Evolutionary conservation across 176 grass and related monocot genomes (phyloP), one percentile per base, ranked within the genome.

Genomic region (Hordeum marinum): DNA sequence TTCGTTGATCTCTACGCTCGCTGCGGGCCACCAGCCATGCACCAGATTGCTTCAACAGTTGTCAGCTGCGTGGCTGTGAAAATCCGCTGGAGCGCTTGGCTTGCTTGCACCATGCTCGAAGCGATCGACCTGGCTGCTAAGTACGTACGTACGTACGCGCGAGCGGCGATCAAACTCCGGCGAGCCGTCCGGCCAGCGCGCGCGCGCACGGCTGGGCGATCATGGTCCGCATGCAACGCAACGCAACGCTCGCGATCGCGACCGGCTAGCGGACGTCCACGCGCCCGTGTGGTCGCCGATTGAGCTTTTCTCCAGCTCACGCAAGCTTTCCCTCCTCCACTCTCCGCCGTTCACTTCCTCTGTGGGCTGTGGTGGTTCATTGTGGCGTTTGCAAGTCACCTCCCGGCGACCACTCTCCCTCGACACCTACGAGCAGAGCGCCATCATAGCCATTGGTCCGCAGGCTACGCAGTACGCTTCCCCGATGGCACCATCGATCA

Each of bases 291-390:
- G 61, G 63, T 64, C 83, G 75, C 41, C 82, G 69, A 34, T 41
- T 59, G 69, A 34, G 82, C 87, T 89, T 89, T 89, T 81, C 76
- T 61, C 82, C 82, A 29, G 11, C 87, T 68, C 82, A 89, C 87
- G 87, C 78, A 64, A 64, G 24, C 62, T 64, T 41, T 40, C 1
- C 39, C 27, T 32, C 54, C 45, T 14, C 54, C 54, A 21, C 17
- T 6, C 60, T 63, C 63, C 23, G 11, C 23, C 23, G 23, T 65
- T 11, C 24, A 40, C 57, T 68, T 76, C n/a, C 32, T 34, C 4
- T 34, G 32, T 34, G 32, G 32, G 32, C 32, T 34, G 32, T 34
- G 32, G 32, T 4, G 32, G 32, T 34, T 4, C 2, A 34, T 34
- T 34, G 32, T 34, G 32, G 32, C 32, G 2, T 34, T 34, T 34